Conservation (phyloP, 1,284 basidiomycete genomes). For the Trametes versicolor region DNA sequence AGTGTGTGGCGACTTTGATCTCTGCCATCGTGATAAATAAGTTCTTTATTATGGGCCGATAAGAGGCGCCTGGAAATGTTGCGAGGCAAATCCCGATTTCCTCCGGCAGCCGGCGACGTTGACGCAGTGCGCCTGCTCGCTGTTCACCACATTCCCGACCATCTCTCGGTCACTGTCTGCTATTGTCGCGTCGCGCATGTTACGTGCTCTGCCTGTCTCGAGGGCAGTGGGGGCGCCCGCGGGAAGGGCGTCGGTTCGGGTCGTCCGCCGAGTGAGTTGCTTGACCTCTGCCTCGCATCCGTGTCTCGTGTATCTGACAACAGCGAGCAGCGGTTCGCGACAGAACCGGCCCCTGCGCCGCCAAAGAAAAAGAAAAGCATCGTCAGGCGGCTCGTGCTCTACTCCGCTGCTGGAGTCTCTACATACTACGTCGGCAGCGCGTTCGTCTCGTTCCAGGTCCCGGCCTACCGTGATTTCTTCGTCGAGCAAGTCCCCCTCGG, state of each 20-base stretch:
- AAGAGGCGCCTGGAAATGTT: slow-evolving; percentile 16
- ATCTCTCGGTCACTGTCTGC: slow-evolving; percentile 36
- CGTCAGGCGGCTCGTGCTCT: slow-evolving; percentile 64
- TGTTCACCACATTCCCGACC: slow-evolving; percentile 35
- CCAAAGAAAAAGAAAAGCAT: slow-evolving; percentile 63
- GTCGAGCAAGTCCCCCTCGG: slow-evolving; percentile 82
- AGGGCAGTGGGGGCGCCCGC: slow-evolving; percentile 59
- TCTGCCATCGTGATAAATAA: slow-evolving; percentile 12
- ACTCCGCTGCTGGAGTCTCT: slow-evolving; percentile 68
- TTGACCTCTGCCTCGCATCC: background rate
- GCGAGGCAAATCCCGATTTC: slow-evolving; percentile 33
- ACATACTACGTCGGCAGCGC: slow-evolving; percentile 86
- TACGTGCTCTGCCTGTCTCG: slow-evolving; percentile 65
- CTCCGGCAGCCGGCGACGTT: slow-evolving; percentile 24
- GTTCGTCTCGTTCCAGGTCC: slow-evolving; percentile 78
- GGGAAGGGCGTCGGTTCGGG: slow-evolving; percentile 56
- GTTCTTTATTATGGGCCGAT: slow-evolving; percentile 4
- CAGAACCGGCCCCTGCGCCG: slow-evolving; percentile 53
- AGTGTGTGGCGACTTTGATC: no score
- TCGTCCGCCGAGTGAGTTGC: slow-evolving; percentile 62
- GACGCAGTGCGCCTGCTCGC: slow-evolving; percentile 30
- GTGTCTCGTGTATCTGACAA: slow-evolving; percentile 24
- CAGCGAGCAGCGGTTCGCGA: slow-evolving; percentile 61
- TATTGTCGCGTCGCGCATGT: slow-evolving; percentile 54
- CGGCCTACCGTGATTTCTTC: slow-evolving; percentile 84